Evolutionary conservation across 2,329 filamentous ascomycete genomes (phyloP), one percentile per base, ranked within the genome.

Genomic region (Fusarium multiceps): DNA sequence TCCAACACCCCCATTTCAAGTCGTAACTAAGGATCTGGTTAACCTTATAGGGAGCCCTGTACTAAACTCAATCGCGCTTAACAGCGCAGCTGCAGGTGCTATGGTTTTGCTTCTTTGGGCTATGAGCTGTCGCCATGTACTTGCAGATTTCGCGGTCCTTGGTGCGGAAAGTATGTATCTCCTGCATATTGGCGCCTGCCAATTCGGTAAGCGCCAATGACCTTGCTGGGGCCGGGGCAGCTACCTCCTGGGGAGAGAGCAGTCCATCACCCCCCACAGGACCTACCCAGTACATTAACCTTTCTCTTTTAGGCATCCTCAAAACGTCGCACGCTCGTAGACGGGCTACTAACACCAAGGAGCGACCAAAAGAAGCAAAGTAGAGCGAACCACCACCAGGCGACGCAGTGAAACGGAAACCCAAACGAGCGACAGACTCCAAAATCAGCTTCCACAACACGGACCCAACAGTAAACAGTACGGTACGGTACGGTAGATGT

Each of bases 61-160:
- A 72, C 72, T 43, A 73, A 73, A 73, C 60, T 73, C 63, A 72
- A 72, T 74, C 58, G 57, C 28, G 48, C 59, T 54, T 54, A 46
- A 63, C 57, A 62, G 51, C 61, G 48, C 43, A 43, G 49, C 68
- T 56, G 60, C 56, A 57, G 55, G 55, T 63, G 56, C 68, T 47
- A 25, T 58, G 46, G 62, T 63, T 45, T 70, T 13, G 27, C 66
- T 55, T 50, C 34, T 63, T 69, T 49, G 23, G 67, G 62, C 28
- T 21, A 56, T 55, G 34, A 41, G 41, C 6, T 41, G 25, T 30
- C 18, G 41, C 30, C 43, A 46, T 47, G 41, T 63, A 48, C 55
- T 60, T 55, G 21, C 25, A 25, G 25, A 37, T 41, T 34, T 25
- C 41, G 41, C 42, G 28, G 27, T 32, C 23, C 13, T 65, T 49